These are phyloP conservation scores for Westerdykella sp. DNA, from an alignment of 2,329 filamentous ascomycete species.

Conservation along the genomic window DNA sequence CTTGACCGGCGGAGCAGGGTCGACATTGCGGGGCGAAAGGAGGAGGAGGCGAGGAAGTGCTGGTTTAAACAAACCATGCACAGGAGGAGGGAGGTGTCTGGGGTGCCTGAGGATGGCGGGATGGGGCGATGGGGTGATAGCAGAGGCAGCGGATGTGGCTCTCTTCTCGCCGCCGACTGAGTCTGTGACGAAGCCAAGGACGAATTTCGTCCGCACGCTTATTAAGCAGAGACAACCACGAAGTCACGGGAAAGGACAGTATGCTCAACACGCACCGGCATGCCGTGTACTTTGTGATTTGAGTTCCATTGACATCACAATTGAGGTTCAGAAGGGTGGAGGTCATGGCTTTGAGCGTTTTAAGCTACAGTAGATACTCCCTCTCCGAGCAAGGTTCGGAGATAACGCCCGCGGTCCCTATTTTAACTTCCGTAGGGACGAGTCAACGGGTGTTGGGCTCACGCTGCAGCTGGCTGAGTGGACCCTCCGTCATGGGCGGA, in stretches of 20 bases:
- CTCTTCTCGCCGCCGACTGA: slow-evolving; percentile 3
- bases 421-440: too few relatives aligned
- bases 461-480: too few relatives aligned
- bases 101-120: slow-evolving; percentile 1
- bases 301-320: too few relatives aligned
- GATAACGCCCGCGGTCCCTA: too few relatives aligned
- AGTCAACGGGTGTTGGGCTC: too few relatives aligned
- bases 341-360: too few relatives aligned
- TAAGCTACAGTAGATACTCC: too few relatives aligned
- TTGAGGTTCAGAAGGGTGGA: too few relatives aligned
- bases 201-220: slow-evolving; percentile 4
- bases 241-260: neutral
- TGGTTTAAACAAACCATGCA: slow-evolving; percentile 14
- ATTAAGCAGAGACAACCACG: too few relatives aligned
- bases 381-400: too few relatives aligned
- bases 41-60: slow-evolving; percentile 6
- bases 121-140: slow-evolving; percentile 7
- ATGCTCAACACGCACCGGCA: neutral
- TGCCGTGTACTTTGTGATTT: too few relatives aligned
- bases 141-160: slow-evolving; percentile 1
- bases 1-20: slow-evolving; percentile 60
- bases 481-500: too few relatives aligned
- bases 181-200: slow-evolving; percentile 1
- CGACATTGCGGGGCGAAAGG: slow-evolving; percentile 51
- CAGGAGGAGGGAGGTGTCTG: slow-evolving; percentile 6